phyloP scores from a whole-genome alignment of 2,329 filamentous ascomycete genomes.

The Colletotrichum noveboracense region DNA sequence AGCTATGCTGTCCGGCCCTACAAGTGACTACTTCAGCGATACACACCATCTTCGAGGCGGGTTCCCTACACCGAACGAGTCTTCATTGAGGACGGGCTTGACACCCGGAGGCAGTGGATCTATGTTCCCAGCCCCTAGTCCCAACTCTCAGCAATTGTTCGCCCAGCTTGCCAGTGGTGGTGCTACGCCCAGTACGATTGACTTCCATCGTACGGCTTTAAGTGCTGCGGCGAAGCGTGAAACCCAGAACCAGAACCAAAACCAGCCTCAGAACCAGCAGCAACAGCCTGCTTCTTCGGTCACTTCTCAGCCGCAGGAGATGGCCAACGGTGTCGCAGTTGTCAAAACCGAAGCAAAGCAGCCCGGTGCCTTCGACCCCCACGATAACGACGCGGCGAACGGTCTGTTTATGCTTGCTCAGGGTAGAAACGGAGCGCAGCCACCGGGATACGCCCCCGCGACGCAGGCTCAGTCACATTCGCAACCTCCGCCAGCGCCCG shows the following conservation, averaged over 20 bases:
- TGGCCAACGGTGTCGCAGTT: constrained; percentile 41
- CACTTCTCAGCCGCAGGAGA: constrained; percentile 28
- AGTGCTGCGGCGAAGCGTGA: constrained; percentile 73
- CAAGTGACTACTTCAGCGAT: constrained; percentile 87
- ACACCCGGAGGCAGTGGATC: constrained; percentile 95
- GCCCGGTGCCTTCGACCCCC: constrained; percentile 78
- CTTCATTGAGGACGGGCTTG: constrained; percentile 85
- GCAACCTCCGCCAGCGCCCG: constrained; percentile 46
- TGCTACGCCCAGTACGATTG: constrained; percentile 87
- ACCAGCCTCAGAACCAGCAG: constrained; percentile 26
- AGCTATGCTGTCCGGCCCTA: constrained; percentile 91
- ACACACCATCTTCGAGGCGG: constrained; percentile 78
- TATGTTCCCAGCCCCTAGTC: constrained; percentile 94
- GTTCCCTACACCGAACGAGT: constrained; percentile 96
- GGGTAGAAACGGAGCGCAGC: constrained; percentile 65
- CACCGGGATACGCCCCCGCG: constrained; percentile 51
- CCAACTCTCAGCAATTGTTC: constrained; percentile 78
- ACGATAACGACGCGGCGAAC: constrained; percentile 95
- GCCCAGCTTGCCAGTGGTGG: constrained; percentile 79
- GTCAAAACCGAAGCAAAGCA: constrained; percentile 57
- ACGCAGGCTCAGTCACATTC: constrained; percentile 54
- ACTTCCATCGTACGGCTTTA: constrained; percentile 93
- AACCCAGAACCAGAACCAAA: constrained; percentile 48
- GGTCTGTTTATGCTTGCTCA: constrained; percentile 90
- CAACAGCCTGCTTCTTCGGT: constrained; percentile 23